Base-by-base conservation (phyloP, 805 yeast species). In the Starmerella bombi region DNA sequence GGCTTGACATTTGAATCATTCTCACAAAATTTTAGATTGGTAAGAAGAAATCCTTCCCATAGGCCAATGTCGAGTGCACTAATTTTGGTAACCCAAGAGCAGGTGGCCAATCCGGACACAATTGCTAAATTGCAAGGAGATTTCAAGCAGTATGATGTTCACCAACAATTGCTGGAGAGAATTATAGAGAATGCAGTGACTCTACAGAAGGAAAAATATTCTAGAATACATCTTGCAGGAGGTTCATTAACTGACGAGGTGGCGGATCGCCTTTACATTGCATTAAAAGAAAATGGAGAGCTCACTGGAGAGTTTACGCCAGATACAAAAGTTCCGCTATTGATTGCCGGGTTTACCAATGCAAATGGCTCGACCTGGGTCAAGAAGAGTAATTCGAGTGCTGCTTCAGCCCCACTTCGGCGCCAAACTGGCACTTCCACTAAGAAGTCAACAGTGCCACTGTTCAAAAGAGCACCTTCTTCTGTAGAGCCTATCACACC, bases 401-500 rank as follows among this genome's bases (percentile, higher is more conserved):
- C 35, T 1, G 7, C 38, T 7, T 14, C 36, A 5, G 23, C 40
- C 17, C 22, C 38, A 2, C 12, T 40, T 36, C 21, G 25, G 22
- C 25, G 38, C 9, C 5, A 20, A 4, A n/a, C 37, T 17, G 30
- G 19, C n/a, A 17, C 29, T 4, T 3, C n/a, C 6, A 21, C 25
- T 18, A 20, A 25, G 6, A 25, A 25, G 25, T 5, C 32, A n/a
- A 14, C 23, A 4, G 18, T 21, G n/a, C 21, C 41, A 16, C 6
- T 28, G 30, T 58, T 52, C 34, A 54, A 60, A 30, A 61, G 60
- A 14, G 60, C 35, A 10, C 34, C 34, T n/a, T 8, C 22, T 7
- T 70, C 63, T 22, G 64, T 64, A 9, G 55, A 59, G 27, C 55
- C 63, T 2, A 65, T 67, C 54, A 67, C 68, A 54, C 67, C 67